Percentiles rank a stretch among this genome's conserved stretches.
phyloP scores from a whole-genome alignment of 352 stramenopile genomes.

The Phytophthora cajani region DNA sequence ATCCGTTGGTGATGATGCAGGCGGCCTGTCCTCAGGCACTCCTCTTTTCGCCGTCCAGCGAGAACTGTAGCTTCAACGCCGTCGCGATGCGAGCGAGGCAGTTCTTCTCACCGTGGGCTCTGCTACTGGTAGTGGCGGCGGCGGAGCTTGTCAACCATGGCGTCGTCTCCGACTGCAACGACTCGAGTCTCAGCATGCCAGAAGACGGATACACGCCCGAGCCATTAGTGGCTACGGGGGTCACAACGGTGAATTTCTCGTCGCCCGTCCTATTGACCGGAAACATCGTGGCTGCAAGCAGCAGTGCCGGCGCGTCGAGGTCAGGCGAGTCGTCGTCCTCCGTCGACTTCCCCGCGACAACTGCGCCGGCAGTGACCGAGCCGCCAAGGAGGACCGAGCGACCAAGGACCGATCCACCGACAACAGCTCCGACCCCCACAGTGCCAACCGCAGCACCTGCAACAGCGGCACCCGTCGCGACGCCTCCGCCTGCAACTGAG shows the following conservation, averaged over 20 bases:
- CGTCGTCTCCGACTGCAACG: conserved; percentile 12
- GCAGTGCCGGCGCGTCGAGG: neutral
- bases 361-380: neutral
- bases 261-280: neutral
- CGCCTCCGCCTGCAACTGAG: neutral
- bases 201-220: neutral
- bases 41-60: conserved; percentile 19
- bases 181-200: conserved; percentile 8
- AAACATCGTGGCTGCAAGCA: neutral
- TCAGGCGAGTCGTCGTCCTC: conserved; percentile 10
- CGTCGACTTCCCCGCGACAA: conserved; percentile 8
- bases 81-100: conserved; percentile 13
- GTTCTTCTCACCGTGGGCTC: neutral
- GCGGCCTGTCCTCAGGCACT: conserved; percentile 15
- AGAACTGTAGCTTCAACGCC: conserved; percentile 5
- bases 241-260: conserved; percentile 5
- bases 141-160: conserved; percentile 4
- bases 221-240: conserved; percentile 3
- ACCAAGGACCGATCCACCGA: neutral
- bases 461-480: neutral
- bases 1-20: conserved; percentile 13
- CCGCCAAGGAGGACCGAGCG: neutral
- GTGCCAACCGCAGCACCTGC: neutral
- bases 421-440: neutral
- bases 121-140: conserved; percentile 3